Evolutionary conservation across 2,329 filamentous ascomycete genomes (phyloP), one percentile per base, ranked within the genome.

Genomic region (Colletotrichum paranaense): DNA sequence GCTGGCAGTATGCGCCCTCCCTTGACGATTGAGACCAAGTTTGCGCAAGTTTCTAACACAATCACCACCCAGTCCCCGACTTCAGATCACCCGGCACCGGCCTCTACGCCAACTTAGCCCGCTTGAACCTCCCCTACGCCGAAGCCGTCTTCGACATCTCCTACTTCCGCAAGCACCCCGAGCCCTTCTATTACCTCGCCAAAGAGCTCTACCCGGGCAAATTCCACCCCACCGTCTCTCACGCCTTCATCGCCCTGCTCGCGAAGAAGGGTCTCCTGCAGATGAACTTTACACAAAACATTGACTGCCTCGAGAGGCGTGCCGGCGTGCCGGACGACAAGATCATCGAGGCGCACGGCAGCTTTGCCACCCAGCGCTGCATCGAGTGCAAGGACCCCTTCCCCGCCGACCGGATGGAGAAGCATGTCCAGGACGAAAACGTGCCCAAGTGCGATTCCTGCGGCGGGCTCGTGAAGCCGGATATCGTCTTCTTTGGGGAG

Each of bases 211-310:
- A 98, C 79, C 97, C 97, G 0, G 96, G 95, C 22, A 93, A 93
- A 78, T 98, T 94, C 84, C 88, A 92, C 67, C 97, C 97, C 0
- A 99, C 97, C 1, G 87, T 98, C 67, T 93, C 95, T 2, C 97
- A 99, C 83, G 92, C 91, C 46, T 99, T 99, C 83, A 92, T 99
- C 78, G 88, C 91, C 16, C 86, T 99, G 28, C 90, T 98, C 19
- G 89, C 95, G 70, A 86, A 92, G 73, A 98, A 97, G 83, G 91
- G 90, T 4, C 86, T 96, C 53, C 86, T 99, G 28, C 86, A 93
- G 76, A 97, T 95, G 86, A 90, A 97, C 66, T 99, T 98, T 82
- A 98, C 97, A 0, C 97, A 99, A 80, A 99, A 99, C 80, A 98
- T 99, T 77, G 97, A 99, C 84, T 98, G 95, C 78, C 88, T 99